Conservation (phyloP, 2,329 filamentous ascomycete genomes). For the Ophioceras dolichostomum region DNA sequence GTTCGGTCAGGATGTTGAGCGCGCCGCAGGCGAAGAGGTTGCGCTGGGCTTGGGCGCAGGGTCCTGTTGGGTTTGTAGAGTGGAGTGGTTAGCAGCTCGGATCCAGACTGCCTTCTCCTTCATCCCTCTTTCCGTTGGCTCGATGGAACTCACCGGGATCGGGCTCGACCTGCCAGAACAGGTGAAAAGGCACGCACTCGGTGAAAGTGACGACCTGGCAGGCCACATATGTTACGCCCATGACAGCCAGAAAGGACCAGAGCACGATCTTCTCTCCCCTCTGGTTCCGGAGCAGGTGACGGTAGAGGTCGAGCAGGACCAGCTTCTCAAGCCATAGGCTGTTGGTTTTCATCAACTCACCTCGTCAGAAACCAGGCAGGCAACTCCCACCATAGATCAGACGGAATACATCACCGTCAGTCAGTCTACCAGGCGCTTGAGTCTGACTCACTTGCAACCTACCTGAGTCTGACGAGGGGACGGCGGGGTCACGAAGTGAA, state of each 20-base stretch:
- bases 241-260: not conserved
- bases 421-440: too few relatives aligned
- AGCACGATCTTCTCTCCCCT: not conserved
- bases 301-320: conserved; percentile 2
- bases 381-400: too few relatives aligned
- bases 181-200: not conserved
- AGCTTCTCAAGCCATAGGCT: conserved; percentile 3
- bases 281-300: conserved; percentile 1
- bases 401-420: too few relatives aligned
- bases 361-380: not conserved
- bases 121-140: too few relatives aligned
- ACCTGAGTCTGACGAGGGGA: too few relatives aligned
- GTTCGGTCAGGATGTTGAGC: conserved; percentile 21
- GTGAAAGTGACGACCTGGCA: not conserved
- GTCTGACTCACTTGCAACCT: too few relatives aligned
- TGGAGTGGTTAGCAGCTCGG: too few relatives aligned
- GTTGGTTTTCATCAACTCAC: not conserved
- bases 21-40: conserved; percentile 1
- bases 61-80: not conserved
- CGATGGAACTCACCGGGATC: conserved; percentile 1
- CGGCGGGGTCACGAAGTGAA: too few relatives aligned
- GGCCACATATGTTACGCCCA: conserved; percentile 1
- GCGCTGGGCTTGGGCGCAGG: not conserved
- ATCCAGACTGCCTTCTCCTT: too few relatives aligned
- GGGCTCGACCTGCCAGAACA: conserved; percentile 1